Conservation (phyloP, 83 land plant genomes). For the Diphasiastrum complanatum region DNA sequence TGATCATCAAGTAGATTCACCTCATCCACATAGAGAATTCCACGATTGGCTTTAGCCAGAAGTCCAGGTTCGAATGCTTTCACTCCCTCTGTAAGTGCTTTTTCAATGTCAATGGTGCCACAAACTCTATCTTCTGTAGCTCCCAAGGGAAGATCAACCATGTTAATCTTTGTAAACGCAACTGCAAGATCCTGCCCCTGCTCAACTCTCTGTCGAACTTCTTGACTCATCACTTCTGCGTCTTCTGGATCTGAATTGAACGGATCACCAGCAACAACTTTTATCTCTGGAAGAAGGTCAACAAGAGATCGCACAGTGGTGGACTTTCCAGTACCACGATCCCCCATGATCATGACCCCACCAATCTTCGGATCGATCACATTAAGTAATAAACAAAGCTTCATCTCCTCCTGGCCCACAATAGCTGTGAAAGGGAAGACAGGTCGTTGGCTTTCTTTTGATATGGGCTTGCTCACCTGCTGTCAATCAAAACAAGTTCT, state of each 20-base stretch:
- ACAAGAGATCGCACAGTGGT: conserved; percentile 93
- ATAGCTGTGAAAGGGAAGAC: conserved; percentile 96
- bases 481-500: no score
- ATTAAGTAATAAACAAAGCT: conserved; percentile 81
- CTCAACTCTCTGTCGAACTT: conserved; percentile 52
- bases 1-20: conserved; percentile 97
- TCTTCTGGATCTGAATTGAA: conserved; percentile 96
- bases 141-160: conserved; percentile 96
- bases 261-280: conserved; percentile 80
- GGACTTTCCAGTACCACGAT: conserved; percentile 97
- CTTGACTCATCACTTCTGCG: conserved; percentile 81
- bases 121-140: conserved; percentile 98
- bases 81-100: conserved; percentile 98
- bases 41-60: conserved; percentile 96
- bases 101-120: conserved; percentile 98
- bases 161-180: conserved; percentile 58
- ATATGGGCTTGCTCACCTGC: conserved; percentile 34
- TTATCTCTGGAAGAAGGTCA: conserved; percentile 91
- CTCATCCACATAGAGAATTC: conserved; percentile 94
- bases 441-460: conserved; percentile 75
- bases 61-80: conserved; percentile 99
- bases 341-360: conserved; percentile 99
- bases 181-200: conserved; percentile 47
- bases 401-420: conserved; percentile 99
- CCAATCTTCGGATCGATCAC: conserved; percentile 99